Conservation (phyloP, 306 rosid species). For the Dalbergia cochinchinensis region DNA sequence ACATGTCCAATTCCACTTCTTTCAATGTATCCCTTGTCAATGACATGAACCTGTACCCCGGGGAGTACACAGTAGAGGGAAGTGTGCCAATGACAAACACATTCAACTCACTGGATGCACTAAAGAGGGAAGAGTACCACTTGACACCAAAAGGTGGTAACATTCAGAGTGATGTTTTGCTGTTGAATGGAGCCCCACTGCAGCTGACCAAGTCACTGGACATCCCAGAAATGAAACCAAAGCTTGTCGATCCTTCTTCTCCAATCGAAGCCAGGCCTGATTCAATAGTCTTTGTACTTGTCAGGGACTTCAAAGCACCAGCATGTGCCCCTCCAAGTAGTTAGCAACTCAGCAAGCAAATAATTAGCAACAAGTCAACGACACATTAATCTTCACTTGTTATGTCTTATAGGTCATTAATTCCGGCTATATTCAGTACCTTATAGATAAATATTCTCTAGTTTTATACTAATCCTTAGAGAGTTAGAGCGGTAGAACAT, state of each 20-base stretch:
- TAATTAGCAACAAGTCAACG: no score
- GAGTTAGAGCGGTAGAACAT: no score
- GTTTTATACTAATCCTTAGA: no score
- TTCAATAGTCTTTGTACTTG: constrained; percentile 59
- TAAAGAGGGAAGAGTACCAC: constrained; percentile 69
- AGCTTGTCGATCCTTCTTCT: constrained; percentile 51
- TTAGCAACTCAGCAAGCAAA: no score
- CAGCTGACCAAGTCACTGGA: constrained; percentile 45
- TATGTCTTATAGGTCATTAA: background rate
- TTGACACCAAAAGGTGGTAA: constrained; percentile 67
- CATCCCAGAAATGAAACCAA: constrained; percentile 61
- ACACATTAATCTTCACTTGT: background rate
- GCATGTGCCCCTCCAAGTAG: constrained; percentile 50
- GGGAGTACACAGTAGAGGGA: constrained; percentile 19
- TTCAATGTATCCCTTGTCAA: constrained; percentile 42
- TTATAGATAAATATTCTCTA: no score
- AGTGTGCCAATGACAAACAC: constrained; percentile 45
- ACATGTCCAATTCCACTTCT: constrained; percentile 62
- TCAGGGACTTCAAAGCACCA: constrained; percentile 53
- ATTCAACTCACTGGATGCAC: background rate
- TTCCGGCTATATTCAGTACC: no score
- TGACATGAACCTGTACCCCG: constrained; percentile 49
- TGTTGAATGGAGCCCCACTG: constrained; percentile 64
- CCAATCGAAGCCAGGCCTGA: constrained; percentile 48
- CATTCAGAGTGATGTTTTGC: constrained; percentile 58